Base-by-base conservation (phyloP, 2,329 filamentous ascomycete species). In the Paramyrothecium roridum region DNA sequence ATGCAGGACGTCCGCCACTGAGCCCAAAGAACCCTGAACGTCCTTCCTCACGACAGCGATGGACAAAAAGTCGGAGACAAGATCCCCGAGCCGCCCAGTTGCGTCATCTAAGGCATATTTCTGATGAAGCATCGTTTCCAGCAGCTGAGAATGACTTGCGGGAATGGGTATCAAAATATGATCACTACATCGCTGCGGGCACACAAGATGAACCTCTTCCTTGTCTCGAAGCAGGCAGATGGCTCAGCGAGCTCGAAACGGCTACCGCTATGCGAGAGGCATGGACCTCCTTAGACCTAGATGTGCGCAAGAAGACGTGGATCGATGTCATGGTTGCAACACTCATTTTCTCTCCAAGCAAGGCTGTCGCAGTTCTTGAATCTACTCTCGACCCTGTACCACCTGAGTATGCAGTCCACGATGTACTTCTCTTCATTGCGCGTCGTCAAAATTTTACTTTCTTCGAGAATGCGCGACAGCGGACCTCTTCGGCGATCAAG, bases 401-500 rank as follows among this genome's bases (percentile, higher is more conserved):
- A 2, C 72, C 71, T 1, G 70, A 70, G 1, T 78, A 76, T 53
- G 70, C 71, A 10, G 67, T 73, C 10, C 63, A 69, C 4, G 75
- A 78, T 52, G 64, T 64, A 1, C 54, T 77, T 2, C 56, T 67
- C 16, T 70, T 71, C 51, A 58, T 73, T 17, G 66, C 65, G 13
- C 61, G 60, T 3, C 60, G 54, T 3, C 34, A 69, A 23, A 55
- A 55, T 16, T 58, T 65, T 2, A 45, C 54, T 6, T 48, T 54
- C 6, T 52, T 61, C 21, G 64, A 54, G 16, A 55, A 53, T 16
- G 33, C 55, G 11, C 63, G 61, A 3, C 63, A 70, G 23, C 57
- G 63, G 34, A 51, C 54, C 12, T 37, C 59, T 19, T 64, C 62
- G 53, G 69, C 69, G 8, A 67, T 70, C 20, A 63, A 70, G 48